A percentile compares a stretch with the other conserved stretches of the same genome.
Evolutionary conservation across 1,284 basidiomycete species (phyloP).

Genomic region (Austroboletus novae-zelandiae): DNA sequence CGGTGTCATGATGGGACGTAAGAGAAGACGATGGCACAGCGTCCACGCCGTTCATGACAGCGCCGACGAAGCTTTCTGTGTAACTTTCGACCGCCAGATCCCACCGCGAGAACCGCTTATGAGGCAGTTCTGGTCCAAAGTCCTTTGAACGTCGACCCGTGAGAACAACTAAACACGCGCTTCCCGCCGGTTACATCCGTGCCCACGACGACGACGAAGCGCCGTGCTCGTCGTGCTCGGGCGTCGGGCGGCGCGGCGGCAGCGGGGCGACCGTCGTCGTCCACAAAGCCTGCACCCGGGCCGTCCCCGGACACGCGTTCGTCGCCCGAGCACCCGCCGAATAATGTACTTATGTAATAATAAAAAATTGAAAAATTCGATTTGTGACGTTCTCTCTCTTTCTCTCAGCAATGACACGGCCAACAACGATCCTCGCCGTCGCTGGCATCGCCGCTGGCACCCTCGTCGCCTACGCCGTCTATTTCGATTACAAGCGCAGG

Average conservation of each 20-base stretch:
- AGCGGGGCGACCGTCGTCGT: not conserved
- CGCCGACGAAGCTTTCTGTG: conserved; percentile 22
- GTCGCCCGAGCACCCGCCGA: no score
- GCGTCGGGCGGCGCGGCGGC: not conserved
- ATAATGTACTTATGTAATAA: conserved; percentile 24
- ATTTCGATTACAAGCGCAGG: conserved; percentile 94
- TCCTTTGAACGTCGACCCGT: conserved; percentile 31
- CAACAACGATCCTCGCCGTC: conserved; percentile 52
- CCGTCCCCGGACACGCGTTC: no score
- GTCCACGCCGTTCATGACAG: conserved; percentile 37
- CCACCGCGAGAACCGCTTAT: conserved; percentile 24
- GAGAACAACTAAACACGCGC: conserved; percentile 15
- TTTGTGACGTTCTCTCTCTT: not conserved
- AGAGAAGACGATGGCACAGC: conserved; percentile 26
- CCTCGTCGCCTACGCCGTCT: conserved; percentile 77
- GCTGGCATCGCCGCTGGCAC: conserved; percentile 67
- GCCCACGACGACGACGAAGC: not conserved
- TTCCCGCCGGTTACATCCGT: conserved; percentile 16
- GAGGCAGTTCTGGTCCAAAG: conserved; percentile 18
- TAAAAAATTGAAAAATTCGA: not conserved
- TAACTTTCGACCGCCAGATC: conserved; percentile 23
- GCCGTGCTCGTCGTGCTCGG: not conserved
- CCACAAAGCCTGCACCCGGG: no score
- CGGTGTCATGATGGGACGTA: conserved; percentile 27
- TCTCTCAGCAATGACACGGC: conserved; percentile 38